Conservation (phyloP, 768 basidiomycete species). For the Ramaria rubella region DNA sequence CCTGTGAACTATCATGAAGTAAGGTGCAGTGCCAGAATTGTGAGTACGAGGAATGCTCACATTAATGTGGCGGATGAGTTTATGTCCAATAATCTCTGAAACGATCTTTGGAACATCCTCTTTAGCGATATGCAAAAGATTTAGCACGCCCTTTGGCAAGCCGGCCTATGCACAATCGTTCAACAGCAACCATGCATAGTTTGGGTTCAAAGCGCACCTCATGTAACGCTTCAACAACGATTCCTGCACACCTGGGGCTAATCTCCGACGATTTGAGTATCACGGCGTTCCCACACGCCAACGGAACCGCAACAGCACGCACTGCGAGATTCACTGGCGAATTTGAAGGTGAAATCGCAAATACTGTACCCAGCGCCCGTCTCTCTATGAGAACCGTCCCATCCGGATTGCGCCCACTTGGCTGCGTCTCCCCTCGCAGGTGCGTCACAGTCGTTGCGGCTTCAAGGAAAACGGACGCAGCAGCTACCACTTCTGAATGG, state of each 20-base stretch:
- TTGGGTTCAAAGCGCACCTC: slow-evolving; percentile 24
- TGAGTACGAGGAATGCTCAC: slow-evolving; percentile 38
- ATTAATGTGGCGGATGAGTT: slow-evolving; percentile 49
- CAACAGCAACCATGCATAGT: background rate
- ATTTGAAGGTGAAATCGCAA: slow-evolving; percentile 46
- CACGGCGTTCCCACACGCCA: slow-evolving; percentile 52
- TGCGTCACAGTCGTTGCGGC: slow-evolving; percentile 30
- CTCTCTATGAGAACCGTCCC: slow-evolving; percentile 38
- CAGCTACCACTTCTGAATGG: slow-evolving; percentile 21
- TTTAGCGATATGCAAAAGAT: slow-evolving; percentile 43
- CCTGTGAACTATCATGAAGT: slow-evolving; percentile 43
- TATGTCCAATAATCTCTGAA: slow-evolving; percentile 50
- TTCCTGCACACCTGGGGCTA: slow-evolving; percentile 39
- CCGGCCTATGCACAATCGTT: slow-evolving; percentile 35
- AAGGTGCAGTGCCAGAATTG: slow-evolving; percentile 21
- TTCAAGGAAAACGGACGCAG: slow-evolving; percentile 23
- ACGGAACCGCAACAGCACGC: slow-evolving; percentile 38
- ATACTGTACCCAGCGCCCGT: slow-evolving; percentile 47
- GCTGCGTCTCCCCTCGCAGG: slow-evolving; percentile 38
- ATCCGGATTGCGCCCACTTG: slow-evolving; percentile 36
- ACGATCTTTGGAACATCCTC: slow-evolving; percentile 39
- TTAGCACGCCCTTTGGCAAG: slow-evolving; percentile 52
- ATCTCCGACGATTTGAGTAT: slow-evolving; percentile 47
- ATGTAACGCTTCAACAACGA: slow-evolving; percentile 41
- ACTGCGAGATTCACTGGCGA: slow-evolving; percentile 40